Percentiles rank a stretch among this genome's conserved stretches.
These are phyloP conservation scores for Clonostachys sp. DNA, from an alignment of 2,329 filamentous ascomycete species.

Conservation along the genomic window DNA sequence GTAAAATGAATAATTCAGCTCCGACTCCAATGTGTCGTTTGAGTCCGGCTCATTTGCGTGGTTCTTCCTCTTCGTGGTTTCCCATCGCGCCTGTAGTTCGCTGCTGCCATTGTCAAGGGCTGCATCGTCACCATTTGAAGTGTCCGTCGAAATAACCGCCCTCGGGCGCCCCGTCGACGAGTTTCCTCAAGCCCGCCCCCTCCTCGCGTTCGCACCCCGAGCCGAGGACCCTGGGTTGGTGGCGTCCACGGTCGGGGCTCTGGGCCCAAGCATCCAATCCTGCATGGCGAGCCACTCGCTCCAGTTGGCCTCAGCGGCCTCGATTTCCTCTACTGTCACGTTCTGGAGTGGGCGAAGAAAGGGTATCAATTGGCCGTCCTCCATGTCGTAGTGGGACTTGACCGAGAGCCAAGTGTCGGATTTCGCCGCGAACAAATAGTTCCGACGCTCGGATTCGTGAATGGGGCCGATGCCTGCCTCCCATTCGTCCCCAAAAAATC, in stretches of 20 bases:
- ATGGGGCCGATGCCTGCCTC: slow-evolving; percentile 71
- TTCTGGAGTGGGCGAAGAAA: slow-evolving; percentile 81
- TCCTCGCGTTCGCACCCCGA: too few species aligned
- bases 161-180: too few species aligned
- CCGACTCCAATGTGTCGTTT: too few species aligned
- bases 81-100: too few species aligned
- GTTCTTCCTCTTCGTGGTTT: too few species aligned
- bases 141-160: too few species aligned
- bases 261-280: slow-evolving; percentile 94
- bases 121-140: too few species aligned
- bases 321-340: slow-evolving; percentile 74
- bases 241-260: slow-evolving; percentile 44
- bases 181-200: too few species aligned
- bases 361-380: slow-evolving; percentile 75
- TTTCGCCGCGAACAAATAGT: slow-evolving; percentile 94
- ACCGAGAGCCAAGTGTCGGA: slow-evolving; percentile 85
- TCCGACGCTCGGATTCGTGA: slow-evolving; percentile 84
- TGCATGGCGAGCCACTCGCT: slow-evolving; percentile 96
- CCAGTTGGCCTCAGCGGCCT: slow-evolving; percentile 79
- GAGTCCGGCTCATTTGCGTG: too few species aligned
- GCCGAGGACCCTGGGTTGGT: background rate
- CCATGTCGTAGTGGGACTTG: slow-evolving; percentile 88
- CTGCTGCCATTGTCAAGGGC: too few species aligned
- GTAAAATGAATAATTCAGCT: too few species aligned
- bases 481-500: slow-evolving; percentile 98